A percentile compares a stretch with the other conserved stretches of the same genome.
Conservation (phyloP, 2,329 filamentous ascomycete genomes). For the Cordyceps pruinosa region DNA sequence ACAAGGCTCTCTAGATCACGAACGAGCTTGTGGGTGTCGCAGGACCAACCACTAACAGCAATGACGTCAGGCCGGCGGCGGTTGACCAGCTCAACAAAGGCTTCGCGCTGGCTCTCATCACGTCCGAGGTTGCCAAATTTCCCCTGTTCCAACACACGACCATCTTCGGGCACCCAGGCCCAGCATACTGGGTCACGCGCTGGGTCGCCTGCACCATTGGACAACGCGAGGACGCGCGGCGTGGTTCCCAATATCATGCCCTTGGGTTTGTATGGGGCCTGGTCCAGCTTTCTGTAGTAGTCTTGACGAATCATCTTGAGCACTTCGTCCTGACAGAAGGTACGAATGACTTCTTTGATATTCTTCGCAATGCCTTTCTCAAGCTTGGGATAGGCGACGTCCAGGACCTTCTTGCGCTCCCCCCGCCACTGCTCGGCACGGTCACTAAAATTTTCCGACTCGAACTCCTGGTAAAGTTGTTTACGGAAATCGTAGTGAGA, state of each 20-base stretch:
- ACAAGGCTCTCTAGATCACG: conserved; percentile 76
- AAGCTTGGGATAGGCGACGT: conserved; percentile 72
- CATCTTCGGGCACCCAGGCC: conserved; percentile 91
- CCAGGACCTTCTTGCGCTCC: conserved; percentile 76
- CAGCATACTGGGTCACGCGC: conserved; percentile 76
- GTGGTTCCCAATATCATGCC: conserved; percentile 84
- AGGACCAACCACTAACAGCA: conserved; percentile 79
- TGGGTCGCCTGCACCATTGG: conserved; percentile 72
- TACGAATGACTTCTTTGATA: conserved; percentile 89
- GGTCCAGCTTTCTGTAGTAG: conserved; percentile 83
- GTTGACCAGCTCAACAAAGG: conserved; percentile 72
- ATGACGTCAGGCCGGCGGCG: conserved; percentile 83
- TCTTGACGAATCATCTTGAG: conserved; percentile 83
- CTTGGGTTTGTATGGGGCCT: conserved; percentile 92
- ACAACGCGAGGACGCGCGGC: conserved; percentile 79
- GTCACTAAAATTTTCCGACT: conserved; percentile 92
- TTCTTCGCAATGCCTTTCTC: conserved; percentile 80
- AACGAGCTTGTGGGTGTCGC: conserved; percentile 77
- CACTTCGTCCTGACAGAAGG: conserved; percentile 88
- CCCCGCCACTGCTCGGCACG: conserved; percentile 92
- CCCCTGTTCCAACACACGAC: conserved; percentile 80
- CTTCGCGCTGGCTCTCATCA: conserved; percentile 60
- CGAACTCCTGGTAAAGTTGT: conserved; percentile 74
- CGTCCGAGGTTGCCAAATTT: conserved; percentile 72
- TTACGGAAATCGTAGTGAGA: conserved; percentile 69